Base-by-base conservation (phyloP, 441 rosid species). In the Pelargonium citronellum region DNA sequence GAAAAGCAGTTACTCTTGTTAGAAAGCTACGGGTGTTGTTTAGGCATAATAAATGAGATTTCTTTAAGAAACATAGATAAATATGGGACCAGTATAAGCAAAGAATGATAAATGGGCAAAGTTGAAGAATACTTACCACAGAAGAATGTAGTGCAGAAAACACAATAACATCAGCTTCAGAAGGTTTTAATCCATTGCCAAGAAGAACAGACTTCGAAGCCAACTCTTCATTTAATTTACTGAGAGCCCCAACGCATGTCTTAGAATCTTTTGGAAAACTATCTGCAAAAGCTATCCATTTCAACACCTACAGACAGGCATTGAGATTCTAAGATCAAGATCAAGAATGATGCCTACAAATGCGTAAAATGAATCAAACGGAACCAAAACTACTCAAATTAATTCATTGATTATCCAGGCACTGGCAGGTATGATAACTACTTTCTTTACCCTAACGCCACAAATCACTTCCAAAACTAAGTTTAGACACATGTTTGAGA, bases 251-350 rank as follows among this genome's bases (percentile, higher is more conserved):
- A 70, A 75, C 68, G 68, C 79, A 77, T 60, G 87, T 82, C 69
- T 76, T 64, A 10, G 90, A 73, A 77, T 80, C 82, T 13, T n/a
- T 71, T 22, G 88, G 89, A 84, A 86, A 82, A 69, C 77, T 75
- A 79, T 86, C 92, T 0, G 88, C 87, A 77, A 83, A 91, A n/a
- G 66, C 86, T 69, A 91, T 72, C 96, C 95, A 94, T 69, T 85
- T 90, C 79, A 76, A 74, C 73, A 90, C 90, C 98, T 93, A 77
- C 44, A 83, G 68, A 15, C 41, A 44, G 64, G 69, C 53, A 49
- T 66, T 63, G 8, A 37, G 17, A 71, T 57, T 49, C 16, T 2
- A 64, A 27, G 67, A 34, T 53, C 39, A 34, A 68, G 66, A 41
- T 41, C 4, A 12, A 65, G 67, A 62, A 3, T 4, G 1, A 17